Base-by-base conservation (phyloP, 2,329 filamentous ascomycete genomes). In the Exophiala bonariae region DNA sequence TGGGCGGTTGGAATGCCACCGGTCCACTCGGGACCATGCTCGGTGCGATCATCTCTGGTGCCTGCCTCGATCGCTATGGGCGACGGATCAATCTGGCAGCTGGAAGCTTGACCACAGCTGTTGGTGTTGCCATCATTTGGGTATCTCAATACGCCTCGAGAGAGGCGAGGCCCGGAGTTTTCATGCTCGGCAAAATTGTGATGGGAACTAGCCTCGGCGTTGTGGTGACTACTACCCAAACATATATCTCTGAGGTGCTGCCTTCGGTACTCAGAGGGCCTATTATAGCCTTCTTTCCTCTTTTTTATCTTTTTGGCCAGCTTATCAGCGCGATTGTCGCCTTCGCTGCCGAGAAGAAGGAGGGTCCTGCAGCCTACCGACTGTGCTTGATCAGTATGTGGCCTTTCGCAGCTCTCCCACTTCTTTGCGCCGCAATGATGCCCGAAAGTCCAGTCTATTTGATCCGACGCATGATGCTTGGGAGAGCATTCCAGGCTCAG, bases 401-500 rank as follows among this genome's bases (percentile, higher is more conserved):
- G 72, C 61, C 67, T 0, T 73, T 70, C 50, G 69, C 71, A 0
- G 61, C 66, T 5, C 49, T 74, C 1, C 69, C 74, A 0, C 59
- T 78, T 10, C 3, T 71, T 16, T 58, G 75, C 11, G 64, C 74
- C 0, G 55, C 73, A 22, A 32, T 75, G 34, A 67, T 80, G 26
- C 77, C 77, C 0, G 77, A 81, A 51, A 76, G 71, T 9, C 78
- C 78, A 0, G 66, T 74, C 0, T 78, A 71, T 50, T 61, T 79
- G 1, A 61, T 80, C 1, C 68, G 74, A 3, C 71, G 68, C 42
- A 64, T 63, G 3, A 59, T 60, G 5, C 59, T 70, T 9, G 62
- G 63, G 1, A 58, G 74, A 37, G 72, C 74, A 1, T 60, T 75
- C 48, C 62, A 64, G 48, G 69, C 76, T 11, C 74, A 80, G 58